phyloP scores from a whole-genome alignment of 2,329 filamentous ascomycete species.

The Colletotrichum lupini region DNA sequence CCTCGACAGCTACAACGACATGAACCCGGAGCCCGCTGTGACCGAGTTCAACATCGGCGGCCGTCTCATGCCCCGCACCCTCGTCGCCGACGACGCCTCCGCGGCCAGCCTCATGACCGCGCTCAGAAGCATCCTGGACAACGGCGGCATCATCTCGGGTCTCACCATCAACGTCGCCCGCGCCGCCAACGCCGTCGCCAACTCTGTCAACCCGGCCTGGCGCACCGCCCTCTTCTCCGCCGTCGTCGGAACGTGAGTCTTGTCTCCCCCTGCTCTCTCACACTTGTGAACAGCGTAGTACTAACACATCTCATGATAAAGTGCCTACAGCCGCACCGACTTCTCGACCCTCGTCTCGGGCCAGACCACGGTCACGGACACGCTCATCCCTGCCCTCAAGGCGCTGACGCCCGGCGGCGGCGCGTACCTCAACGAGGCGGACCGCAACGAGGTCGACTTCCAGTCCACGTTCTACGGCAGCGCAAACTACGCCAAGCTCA shows the following conservation, averaged over 20 bases:
- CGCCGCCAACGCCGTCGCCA: constrained; percentile 18
- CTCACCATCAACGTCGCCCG: constrained; percentile 29
- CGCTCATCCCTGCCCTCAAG: constrained; percentile 17
- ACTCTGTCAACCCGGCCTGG: constrained; percentile 40
- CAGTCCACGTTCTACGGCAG: constrained; percentile 57
- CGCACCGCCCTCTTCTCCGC: constrained; percentile 33
- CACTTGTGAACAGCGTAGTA: no score
- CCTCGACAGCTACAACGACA: constrained; percentile 35
- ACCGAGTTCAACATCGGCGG: constrained; percentile 33
- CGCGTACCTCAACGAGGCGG: constrained; percentile 63
- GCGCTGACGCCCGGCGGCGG: constrained; percentile 51
- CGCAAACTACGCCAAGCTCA: constrained; percentile 53
- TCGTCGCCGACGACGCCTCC: constrained; percentile 23
- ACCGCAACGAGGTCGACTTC: constrained; percentile 58
- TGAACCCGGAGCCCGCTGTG: constrained; percentile 33
- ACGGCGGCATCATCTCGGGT: constrained; percentile 24
- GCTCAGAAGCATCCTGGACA: background rate
- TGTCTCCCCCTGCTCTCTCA: background rate
- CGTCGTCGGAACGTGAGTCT: constrained; percentile 31
- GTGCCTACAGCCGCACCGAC: constrained; percentile 18
- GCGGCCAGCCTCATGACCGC: background rate
- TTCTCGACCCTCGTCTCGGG: constrained; percentile 26
- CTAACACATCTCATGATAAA: no score
- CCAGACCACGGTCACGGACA: constrained; percentile 17
- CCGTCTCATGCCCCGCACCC: constrained; percentile 23